A percentile compares a stretch with the other conserved stretches of the same genome.
phyloP scores from a whole-genome alignment of 257 asterid genomes.

The Gardenia jasminoides region DNA sequence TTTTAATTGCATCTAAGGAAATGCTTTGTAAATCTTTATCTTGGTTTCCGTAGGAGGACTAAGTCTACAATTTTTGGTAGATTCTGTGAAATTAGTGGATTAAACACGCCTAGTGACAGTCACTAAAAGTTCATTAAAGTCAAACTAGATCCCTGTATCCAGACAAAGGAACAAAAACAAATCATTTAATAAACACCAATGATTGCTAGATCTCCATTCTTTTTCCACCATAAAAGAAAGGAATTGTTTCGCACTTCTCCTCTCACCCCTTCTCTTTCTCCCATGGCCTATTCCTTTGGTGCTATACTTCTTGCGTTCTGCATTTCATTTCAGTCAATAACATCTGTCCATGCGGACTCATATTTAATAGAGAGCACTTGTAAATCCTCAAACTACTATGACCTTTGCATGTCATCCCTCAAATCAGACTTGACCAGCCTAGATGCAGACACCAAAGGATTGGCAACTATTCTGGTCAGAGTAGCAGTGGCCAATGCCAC shows the following conservation, averaged over 20 bases:
- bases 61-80: too few species aligned
- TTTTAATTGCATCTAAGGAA: too few species aligned
- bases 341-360: constrained; percentile 23
- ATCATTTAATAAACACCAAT: not conserved
- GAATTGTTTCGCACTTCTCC: not conserved
- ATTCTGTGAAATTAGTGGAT: too few species aligned
- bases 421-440: constrained; percentile 53
- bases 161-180: not conserved
- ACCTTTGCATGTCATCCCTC: constrained; percentile 69
- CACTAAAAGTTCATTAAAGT: constrained; percentile 14
- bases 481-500: constrained; percentile 66
- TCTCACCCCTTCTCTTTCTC: not conserved
- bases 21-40: too few species aligned
- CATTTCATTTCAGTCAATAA: constrained; percentile 24
- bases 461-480: constrained; percentile 59
- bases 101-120: not conserved
- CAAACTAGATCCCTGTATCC: not conserved
- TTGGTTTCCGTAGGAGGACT: too few species aligned
- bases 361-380: constrained; percentile 67
- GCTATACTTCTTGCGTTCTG: constrained; percentile 25
- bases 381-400: constrained; percentile 66
- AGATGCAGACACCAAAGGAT: constrained; percentile 57
- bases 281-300: not conserved
- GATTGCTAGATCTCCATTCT: not conserved
- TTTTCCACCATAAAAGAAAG: not conserved